Base-by-base conservation (phyloP, 2,329 filamentous ascomycete genomes). In the Chaetomiaceae sp. region DNA sequence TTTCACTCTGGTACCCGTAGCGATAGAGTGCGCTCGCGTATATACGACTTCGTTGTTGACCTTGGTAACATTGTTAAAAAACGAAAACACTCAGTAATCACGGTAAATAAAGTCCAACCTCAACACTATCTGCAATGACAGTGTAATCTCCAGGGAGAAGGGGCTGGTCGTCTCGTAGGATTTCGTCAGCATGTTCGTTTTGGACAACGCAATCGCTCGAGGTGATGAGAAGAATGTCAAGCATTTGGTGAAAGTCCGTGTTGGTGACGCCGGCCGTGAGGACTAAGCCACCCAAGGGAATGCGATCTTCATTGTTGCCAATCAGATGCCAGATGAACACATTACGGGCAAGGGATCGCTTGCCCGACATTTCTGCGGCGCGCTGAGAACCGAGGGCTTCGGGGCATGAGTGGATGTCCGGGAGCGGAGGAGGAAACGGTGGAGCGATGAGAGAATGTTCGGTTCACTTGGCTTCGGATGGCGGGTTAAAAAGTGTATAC, bases 271-370 rank as follows among this genome's bases (percentile, higher is more conserved):
- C 42, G 10, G 42, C n/a, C 33, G 41, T 44, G 25, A 33, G 27
- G 41, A 33, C 16, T 44, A 44, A 44, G 27, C 41, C 41, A 44
- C 41, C 41, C 25, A 44, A 33, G 27, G 41, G 41, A 44, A 44
- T 33, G 29, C 41, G 41, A 33, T 44, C 41, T 44, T 44, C 27
- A 44, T 33, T 44, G 41, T 44, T 27, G 20, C n/a, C 10, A 14
- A 20, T 32, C 27, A 44, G 41, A 33, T 44, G 3, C 41, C 41
- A 44, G 41, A 44, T 20, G 27, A 44, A 44, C 27, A 44, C 41
- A 20, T 44, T 13, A 32, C 41, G 41, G 41, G 5, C 4, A 44
- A 18, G 27, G 33, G 25, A 7, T 44, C 41, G 41, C 14, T 33
- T 44, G 41, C 41, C 27, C 41, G 41, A 21, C 41, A 41, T 44